Base-by-base conservation (phyloP, 164 flowering plant species). In the Magnolia kwangsiensis region DNA sequence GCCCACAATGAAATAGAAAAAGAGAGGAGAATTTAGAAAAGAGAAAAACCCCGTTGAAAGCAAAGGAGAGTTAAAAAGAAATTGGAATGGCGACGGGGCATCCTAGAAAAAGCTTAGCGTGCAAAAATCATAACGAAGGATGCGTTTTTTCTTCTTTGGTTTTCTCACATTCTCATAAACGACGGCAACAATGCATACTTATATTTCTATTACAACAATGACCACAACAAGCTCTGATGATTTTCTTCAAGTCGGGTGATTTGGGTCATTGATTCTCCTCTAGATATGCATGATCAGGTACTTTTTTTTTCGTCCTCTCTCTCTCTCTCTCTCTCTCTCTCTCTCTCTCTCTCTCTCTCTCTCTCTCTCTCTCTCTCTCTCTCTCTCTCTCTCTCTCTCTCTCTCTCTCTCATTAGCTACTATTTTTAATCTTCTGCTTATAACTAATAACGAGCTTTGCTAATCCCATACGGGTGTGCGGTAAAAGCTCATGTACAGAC, bases 21-120 rank as follows among this genome's bases (percentile, higher is more conserved):
- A 68, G 16, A 50, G 18, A 3, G 50, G 71, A 68, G 71, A 31
- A 68, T 68, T 68, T 68, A 11, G 24, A 68, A 68, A 68, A 45
- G n/a, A 31, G 71, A 14, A 29, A 67, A 68, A 68, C 71, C 71
- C 50, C 71, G n/a, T 68, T 68, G 71, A 68, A 68, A 68, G 71
- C 71, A 68, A 68, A 68, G 71, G 18, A 29, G 71, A 31, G n/a
- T 4, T 18, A 27, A 68, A 68, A 20, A 24, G 71, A 31, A 18
- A 29, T 27, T 14, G 50, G 20, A 68, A 68, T 68, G 71, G 71
- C 71, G 71, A 68, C 71, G 29, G 71, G 31, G 71, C 71, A 68
- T 68, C 71, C 71, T 24, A 68, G 71, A 27, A 68, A 31, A 68
- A 68, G 71, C 71, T 68, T 68, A 31, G 71, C 71, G 71, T 68